These are phyloP conservation scores for Hypoxylon sp. DNA, from an alignment of 2,329 filamentous ascomycete species.

Conservation along the genomic window DNA sequence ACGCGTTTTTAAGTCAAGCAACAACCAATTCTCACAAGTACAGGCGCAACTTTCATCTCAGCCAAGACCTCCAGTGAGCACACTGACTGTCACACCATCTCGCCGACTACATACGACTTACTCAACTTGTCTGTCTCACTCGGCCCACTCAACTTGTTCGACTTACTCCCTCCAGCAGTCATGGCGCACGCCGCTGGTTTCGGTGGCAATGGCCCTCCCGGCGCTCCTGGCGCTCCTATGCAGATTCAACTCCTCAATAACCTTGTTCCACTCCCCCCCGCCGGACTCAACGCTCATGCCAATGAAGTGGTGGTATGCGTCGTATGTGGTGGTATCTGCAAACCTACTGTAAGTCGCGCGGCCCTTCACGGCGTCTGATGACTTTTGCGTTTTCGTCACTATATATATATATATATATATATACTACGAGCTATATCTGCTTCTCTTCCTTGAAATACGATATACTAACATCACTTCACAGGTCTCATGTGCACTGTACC, in stretches of 20 bases:
- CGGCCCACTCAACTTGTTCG: no score
- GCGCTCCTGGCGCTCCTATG: no score
- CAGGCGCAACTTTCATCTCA: neutral
- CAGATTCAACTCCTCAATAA: no score
- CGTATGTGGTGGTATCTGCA: constrained; percentile 45
- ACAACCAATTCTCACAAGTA: neutral
- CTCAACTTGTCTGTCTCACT: neutral
- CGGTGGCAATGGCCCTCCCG: neutral
- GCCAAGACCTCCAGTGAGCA: neutral
- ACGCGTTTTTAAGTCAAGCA: neutral
- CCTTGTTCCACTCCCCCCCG: no score
- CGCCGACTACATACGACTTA: neutral
- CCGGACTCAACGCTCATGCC: neutral
- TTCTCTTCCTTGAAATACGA: neutral
- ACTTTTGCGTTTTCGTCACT: neutral
- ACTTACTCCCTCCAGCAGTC: neutral
- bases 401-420: neutral
- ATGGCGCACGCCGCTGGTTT: neutral
- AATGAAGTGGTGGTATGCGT: constrained; percentile 41
- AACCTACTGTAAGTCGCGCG: constrained; percentile 29
- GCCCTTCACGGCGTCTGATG: neutral
- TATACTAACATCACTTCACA: constrained; percentile 20
- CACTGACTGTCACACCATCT: neutral
- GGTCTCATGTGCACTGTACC: neutral
- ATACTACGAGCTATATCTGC: neutral